Evolutionary conservation across 2,329 filamentous ascomycete species (phyloP).

Genomic region (Alternaria conjuncta): DNA sequence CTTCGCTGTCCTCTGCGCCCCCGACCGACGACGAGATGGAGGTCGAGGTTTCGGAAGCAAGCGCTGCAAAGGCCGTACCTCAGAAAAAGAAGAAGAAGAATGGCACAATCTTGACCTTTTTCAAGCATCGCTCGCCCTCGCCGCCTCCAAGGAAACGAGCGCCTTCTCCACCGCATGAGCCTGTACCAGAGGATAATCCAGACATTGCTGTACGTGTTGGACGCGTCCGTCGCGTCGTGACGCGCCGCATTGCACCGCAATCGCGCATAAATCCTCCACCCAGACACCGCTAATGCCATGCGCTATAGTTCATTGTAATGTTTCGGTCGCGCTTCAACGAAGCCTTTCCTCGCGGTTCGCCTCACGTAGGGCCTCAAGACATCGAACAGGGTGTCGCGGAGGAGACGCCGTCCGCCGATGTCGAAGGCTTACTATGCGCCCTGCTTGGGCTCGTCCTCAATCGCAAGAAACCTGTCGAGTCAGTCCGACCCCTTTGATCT

Average conservation of each 20-base stretch:
- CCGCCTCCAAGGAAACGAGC: slow-evolving; percentile 74
- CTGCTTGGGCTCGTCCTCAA: slow-evolving; percentile 88
- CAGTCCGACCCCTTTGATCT: slow-evolving; percentile 54
- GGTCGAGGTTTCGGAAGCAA: slow-evolving; percentile 30
- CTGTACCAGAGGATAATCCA: slow-evolving; percentile 85
- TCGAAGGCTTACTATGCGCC: slow-evolving; percentile 88
- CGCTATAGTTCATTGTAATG: slow-evolving; percentile 89
- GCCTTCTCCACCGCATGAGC: slow-evolving; percentile 89
- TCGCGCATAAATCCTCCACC: slow-evolving; percentile 32
- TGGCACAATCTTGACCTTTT: slow-evolving; percentile 45
- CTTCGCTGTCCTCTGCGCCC: slow-evolving; percentile 63
- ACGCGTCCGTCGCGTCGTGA: slow-evolving; percentile 49
- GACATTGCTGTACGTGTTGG: slow-evolving; percentile 82
- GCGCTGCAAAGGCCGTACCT: slow-evolving; percentile 30
- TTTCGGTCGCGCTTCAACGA: slow-evolving; percentile 94
- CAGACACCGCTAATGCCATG: slow-evolving; percentile 40
- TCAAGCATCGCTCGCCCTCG: slow-evolving; percentile 50
- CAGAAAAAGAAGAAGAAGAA: slow-evolving; percentile 44
- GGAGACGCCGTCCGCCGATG: slow-evolving; percentile 77
- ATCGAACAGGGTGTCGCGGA: slow-evolving; percentile 86
- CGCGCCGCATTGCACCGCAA: slow-evolving; percentile 29
- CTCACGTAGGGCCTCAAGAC: slow-evolving; percentile 93
- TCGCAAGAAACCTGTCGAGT: slow-evolving; percentile 99
- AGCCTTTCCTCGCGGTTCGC: slow-evolving; percentile 82
- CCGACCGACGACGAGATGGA: slow-evolving; percentile 64